These are phyloP conservation scores for Chrysopogon serrulatus DNA, from an alignment of 176 grass and related monocot species.

Conservation along the genomic window DNA sequence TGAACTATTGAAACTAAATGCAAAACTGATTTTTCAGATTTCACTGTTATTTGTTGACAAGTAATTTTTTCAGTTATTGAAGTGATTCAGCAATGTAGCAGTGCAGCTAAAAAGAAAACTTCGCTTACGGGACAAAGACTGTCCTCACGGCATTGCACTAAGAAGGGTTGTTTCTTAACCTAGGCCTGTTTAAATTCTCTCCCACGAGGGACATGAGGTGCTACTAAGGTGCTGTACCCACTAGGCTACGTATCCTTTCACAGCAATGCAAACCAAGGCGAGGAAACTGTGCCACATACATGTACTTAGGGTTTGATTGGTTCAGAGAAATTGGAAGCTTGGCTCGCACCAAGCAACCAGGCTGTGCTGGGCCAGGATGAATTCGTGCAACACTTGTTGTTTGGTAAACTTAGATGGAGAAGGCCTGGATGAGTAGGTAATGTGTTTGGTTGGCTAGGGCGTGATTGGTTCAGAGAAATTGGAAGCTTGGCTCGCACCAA, in stretches of 20 bases:
- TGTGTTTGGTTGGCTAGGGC: too few species aligned
- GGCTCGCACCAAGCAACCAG: too few species aligned
- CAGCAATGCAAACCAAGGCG: not conserved
- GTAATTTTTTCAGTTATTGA: not conserved
- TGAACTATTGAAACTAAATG: constrained; percentile 10
- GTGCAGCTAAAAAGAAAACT: not conserved
- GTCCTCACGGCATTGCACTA: not conserved
- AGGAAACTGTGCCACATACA: not conserved
- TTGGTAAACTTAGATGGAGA: too few species aligned
- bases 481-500: too few species aligned
- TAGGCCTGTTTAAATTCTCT: not conserved
- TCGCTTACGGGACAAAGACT: not conserved
- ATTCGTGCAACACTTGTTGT: too few species aligned
- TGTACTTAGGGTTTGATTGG: not conserved
- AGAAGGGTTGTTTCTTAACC: not conserved
- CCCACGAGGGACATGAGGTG: not conserved
- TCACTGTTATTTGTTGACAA: not conserved
- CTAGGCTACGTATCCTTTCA: not conserved
- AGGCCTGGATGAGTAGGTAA: too few species aligned
- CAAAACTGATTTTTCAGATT: constrained; percentile 3
- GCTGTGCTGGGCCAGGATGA: too few species aligned
- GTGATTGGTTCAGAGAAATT: not conserved
- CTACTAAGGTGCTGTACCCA: not conserved
- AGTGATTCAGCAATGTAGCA: not conserved
- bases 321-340: not conserved